A percentile compares a stretch with the other conserved stretches of the same genome.
These are phyloP conservation scores for Tolypocladium cylindrosporum DNA, from an alignment of 2,329 filamentous ascomycete species.

Conservation along the genomic window DNA sequence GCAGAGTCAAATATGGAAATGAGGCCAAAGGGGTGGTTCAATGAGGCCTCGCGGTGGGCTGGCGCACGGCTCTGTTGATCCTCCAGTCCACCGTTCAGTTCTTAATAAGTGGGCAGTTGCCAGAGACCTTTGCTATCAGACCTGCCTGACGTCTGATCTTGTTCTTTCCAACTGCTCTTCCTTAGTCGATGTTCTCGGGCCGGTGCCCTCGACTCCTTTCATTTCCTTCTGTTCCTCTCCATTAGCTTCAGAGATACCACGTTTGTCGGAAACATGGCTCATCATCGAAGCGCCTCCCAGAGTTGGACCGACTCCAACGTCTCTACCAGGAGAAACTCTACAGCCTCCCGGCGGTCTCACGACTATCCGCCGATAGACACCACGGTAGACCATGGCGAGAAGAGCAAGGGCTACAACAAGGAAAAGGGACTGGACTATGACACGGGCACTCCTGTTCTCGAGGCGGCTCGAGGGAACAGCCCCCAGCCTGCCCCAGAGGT, in stretches of 20 bases:
- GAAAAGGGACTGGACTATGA: background rate
- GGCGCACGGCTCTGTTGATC: background rate
- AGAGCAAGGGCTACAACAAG: background rate
- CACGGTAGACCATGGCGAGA: background rate
- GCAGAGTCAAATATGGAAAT: background rate
- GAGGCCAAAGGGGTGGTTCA: background rate
- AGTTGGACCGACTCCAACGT: constrained; percentile 1
- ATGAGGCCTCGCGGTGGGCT: background rate
- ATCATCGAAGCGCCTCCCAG: background rate
- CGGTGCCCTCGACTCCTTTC: background rate
- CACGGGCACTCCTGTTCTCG: background rate
- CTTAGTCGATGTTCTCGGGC: background rate
- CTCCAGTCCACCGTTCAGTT: background rate
- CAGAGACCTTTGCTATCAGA: background rate
- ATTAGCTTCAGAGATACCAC: background rate
- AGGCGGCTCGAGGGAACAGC: background rate
- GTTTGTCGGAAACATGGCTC: background rate
- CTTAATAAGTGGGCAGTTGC: background rate
- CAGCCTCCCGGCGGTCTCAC: background rate
- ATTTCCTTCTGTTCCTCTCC: background rate
- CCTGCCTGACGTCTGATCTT: background rate
- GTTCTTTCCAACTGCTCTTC: background rate
- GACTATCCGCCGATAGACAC: background rate
- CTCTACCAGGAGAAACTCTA: constrained; percentile 2
- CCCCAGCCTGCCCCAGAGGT: background rate